Evolutionary conservation across 2,329 filamentous ascomycete genomes (phyloP).

Genomic region (Macrophomina tecta): DNA sequence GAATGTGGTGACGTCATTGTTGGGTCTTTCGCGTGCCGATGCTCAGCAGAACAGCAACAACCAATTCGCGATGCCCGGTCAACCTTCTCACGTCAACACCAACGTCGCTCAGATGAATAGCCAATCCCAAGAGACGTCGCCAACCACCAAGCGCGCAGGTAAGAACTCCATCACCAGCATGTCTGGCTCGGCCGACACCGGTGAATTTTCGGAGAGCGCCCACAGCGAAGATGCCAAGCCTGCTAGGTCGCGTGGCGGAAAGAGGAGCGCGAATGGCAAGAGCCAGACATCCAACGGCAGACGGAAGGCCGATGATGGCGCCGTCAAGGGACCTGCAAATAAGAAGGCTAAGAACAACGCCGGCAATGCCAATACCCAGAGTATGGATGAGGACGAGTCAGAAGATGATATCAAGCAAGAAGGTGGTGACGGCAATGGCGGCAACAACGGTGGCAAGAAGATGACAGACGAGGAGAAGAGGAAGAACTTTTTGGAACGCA

Average conservation of each 20-base stretch:
- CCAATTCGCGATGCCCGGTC: conserved; percentile 56
- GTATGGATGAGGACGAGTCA: conserved; percentile 54
- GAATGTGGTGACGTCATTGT: conserved; percentile 53
- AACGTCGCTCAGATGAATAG: conserved; percentile 55
- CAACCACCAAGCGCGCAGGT: conserved; percentile 48
- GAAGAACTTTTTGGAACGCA: conserved; percentile 96
- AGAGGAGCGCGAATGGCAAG: conserved; percentile 44
- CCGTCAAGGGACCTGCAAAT: conserved; percentile 66
- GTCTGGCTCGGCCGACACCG: conserved; percentile 58
- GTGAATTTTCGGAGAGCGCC: conserved; percentile 74
- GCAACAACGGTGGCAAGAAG: conserved; percentile 66
- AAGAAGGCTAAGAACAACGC: conserved; percentile 75
- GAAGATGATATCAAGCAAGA: not conserved
- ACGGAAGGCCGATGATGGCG: conserved; percentile 77
- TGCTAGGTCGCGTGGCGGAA: conserved; percentile 54
- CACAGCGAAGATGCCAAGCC: conserved; percentile 69
- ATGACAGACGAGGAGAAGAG: conserved; percentile 99
- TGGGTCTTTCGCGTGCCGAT: conserved; percentile 27
- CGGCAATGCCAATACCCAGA: conserved; percentile 48
- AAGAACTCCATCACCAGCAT: conserved; percentile 65
- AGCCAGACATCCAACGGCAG: conserved; percentile 52
- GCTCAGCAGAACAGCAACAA: conserved; percentile 50
- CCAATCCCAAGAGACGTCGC: conserved; percentile 54
- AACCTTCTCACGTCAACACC: conserved; percentile 43
- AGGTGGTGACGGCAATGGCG: conserved; percentile 53